phyloP scores from a whole-genome alignment of 768 basidiomycete genomes.

The Leccinum uliginosum region DNA sequence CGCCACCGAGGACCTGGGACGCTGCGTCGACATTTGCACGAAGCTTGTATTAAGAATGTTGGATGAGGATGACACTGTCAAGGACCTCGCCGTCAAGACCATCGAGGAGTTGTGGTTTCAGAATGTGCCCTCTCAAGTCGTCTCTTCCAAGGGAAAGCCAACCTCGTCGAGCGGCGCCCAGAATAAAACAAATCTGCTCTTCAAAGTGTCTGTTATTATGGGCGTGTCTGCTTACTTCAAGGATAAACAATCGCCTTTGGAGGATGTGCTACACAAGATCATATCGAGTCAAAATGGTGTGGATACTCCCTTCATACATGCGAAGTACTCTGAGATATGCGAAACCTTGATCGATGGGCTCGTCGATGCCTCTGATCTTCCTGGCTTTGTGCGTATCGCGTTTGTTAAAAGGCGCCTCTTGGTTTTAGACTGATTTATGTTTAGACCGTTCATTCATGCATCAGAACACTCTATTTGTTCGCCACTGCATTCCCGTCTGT shows the following conservation, averaged over 20 bases:
- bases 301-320: slow-evolving; percentile 51
- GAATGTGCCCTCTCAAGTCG: slow-evolving; percentile 26
- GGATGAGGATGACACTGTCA: slow-evolving; percentile 94
- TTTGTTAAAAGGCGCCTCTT: neutral
- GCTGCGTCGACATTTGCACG: slow-evolving; percentile 75
- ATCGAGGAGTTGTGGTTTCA: slow-evolving; percentile 91
- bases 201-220: slow-evolving; percentile 81
- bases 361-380: slow-evolving; percentile 79
- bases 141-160: slow-evolving; percentile 37
- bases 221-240: slow-evolving; percentile 77
- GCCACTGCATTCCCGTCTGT: slow-evolving; percentile 78
- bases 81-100: slow-evolving; percentile 86
- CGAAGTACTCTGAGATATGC: slow-evolving; percentile 76
- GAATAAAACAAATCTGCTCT: slow-evolving; percentile 53
- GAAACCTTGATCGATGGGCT: slow-evolving; percentile 83
- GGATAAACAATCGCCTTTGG: slow-evolving; percentile 79
- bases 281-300: slow-evolving; percentile 65
- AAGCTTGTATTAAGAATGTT: slow-evolving; percentile 78
- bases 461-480: slow-evolving; percentile 82
- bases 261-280: slow-evolving; percentile 81
- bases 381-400: slow-evolving; percentile 60
- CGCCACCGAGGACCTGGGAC: slow-evolving; percentile 52
- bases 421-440: neutral
- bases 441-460: slow-evolving; percentile 78
- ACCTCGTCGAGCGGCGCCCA: slow-evolving; percentile 29